phyloP scores from a whole-genome alignment of 192 early-diverging fungal genomes.

The Podila epigama region DNA sequence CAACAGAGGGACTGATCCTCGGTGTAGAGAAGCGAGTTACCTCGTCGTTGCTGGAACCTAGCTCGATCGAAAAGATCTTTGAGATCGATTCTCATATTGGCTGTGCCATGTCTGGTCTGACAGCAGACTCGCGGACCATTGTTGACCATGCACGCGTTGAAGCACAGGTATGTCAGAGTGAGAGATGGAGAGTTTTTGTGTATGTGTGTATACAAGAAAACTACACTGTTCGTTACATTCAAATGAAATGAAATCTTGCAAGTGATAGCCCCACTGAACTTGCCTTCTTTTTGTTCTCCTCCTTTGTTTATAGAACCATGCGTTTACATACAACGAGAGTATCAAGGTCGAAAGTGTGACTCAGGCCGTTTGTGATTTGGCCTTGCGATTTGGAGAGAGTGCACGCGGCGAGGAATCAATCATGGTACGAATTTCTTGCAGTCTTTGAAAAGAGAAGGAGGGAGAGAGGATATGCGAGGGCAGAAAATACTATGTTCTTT shows the following conservation, averaged over 20 bases:
- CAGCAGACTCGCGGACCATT: slow-evolving; percentile 97
- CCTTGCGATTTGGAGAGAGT: slow-evolving; percentile 96
- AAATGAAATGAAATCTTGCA: too few species aligned
- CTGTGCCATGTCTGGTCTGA: slow-evolving; percentile 97
- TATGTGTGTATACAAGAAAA: too few species aligned
- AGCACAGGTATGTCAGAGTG: slow-evolving; percentile 77
- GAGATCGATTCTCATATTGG: slow-evolving; percentile 96
- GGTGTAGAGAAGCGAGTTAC: slow-evolving; percentile 98
- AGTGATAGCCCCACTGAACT: neutral
- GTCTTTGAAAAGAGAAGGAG: neutral
- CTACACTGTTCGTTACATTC: too few species aligned
- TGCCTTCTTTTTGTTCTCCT: neutral
- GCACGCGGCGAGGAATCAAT: slow-evolving; percentile 95
- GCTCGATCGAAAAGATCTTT: slow-evolving; percentile 97
- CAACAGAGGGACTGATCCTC: slow-evolving; percentile 89
- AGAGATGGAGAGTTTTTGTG: too few species aligned
- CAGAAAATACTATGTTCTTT: neutral
- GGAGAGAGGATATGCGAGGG: neutral
- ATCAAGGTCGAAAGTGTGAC: slow-evolving; percentile 97
- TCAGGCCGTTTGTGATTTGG: slow-evolving; percentile 98
- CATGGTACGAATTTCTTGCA: slow-evolving; percentile 75
- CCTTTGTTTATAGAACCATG: slow-evolving; percentile 75
- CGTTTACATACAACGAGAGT: slow-evolving; percentile 93
- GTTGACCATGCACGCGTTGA: slow-evolving; percentile 97
- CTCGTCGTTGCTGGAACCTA: slow-evolving; percentile 89